Conservation (phyloP, 2,329 filamentous ascomycete genomes). For the Botrytis tulipae region DNA sequence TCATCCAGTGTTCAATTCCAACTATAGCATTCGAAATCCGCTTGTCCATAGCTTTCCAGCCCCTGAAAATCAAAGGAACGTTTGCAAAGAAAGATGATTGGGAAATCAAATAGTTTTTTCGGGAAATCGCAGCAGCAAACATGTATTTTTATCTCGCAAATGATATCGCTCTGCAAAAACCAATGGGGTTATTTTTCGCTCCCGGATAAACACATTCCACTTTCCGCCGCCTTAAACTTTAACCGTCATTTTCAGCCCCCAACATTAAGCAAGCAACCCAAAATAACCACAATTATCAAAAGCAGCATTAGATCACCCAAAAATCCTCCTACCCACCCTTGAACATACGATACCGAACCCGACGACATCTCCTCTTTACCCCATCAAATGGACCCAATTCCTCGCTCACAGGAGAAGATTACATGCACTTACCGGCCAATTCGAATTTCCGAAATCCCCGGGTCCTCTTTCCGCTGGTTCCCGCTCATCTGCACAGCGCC, state of each 20-base stretch:
- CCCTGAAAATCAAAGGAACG: neutral
- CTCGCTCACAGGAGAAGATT: neutral
- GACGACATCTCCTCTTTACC: constrained; percentile 14
- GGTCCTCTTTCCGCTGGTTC: neutral
- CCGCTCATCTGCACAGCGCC: neutral
- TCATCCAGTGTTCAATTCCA: neutral
- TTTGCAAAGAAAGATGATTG: neutral
- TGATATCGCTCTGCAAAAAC: neutral
- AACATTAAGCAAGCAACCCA: too few species aligned
- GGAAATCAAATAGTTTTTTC: neutral
- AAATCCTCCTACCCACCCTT: constrained; percentile 18
- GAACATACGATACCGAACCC: constrained; percentile 15
- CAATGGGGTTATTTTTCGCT: constrained; percentile 2
- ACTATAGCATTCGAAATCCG: neutral
- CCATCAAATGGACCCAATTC: constrained; percentile 1
- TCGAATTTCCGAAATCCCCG: neutral
- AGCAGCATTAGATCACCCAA: constrained; percentile 6
- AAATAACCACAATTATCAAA: neutral
- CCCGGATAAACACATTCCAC: constrained; percentile 1
- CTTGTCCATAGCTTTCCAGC: neutral
- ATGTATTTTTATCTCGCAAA: neutral
- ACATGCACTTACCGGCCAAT: neutral
- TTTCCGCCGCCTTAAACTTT: constrained; percentile 1
- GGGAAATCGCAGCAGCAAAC: neutral
- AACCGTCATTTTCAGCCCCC: neutral